A percentile compares a stretch with the other conserved stretches of the same genome.
Evolutionary conservation across 75 land plant species (phyloP).

Genomic region (Selaginella moellendorffii): DNA sequence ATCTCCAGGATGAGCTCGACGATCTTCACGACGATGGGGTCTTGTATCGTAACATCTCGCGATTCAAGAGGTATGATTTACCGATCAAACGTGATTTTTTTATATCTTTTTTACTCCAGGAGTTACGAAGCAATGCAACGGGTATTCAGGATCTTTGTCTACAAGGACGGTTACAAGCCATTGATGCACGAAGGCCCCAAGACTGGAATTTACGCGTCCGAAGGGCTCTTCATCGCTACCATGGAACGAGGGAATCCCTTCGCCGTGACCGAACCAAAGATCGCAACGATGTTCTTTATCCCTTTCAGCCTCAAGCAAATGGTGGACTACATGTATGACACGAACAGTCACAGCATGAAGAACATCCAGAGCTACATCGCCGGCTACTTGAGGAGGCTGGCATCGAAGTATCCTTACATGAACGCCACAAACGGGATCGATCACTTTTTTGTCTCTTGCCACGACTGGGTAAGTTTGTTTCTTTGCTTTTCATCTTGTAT

Average conservation of each 20-base stretch:
- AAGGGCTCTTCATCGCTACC: conserved; percentile 72
- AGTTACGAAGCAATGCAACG: conserved; percentile 66
- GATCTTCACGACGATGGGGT: no score
- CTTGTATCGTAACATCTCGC: no score
- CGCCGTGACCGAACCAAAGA: conserved; percentile 35
- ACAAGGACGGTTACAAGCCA: conserved; percentile 61
- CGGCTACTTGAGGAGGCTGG: conserved; percentile 44
- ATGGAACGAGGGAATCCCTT: conserved; percentile 42
- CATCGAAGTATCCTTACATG: conserved; percentile 69
- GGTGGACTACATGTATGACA: conserved; percentile 38
- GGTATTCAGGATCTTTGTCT: conserved; percentile 52
- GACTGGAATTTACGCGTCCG: conserved; percentile 71
- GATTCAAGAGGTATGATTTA: no score
- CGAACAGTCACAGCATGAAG: conserved; percentile 35
- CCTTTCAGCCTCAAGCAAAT: conserved; percentile 59
- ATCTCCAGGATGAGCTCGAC: no score
- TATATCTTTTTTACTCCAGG: no score
- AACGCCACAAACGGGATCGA: conserved; percentile 58
- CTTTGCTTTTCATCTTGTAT: background rate
- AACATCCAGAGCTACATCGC: conserved; percentile 44
- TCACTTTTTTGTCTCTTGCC: conserved; percentile 81
- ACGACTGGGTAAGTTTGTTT: conserved; percentile 61
- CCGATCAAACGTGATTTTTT: no score
- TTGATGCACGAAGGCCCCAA: conserved; percentile 38
- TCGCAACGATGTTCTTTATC: conserved; percentile 59